These are phyloP conservation scores for Sedum album DNA, from an alignment of 164 flowering plant genomes.

Conservation along the genomic window DNA sequence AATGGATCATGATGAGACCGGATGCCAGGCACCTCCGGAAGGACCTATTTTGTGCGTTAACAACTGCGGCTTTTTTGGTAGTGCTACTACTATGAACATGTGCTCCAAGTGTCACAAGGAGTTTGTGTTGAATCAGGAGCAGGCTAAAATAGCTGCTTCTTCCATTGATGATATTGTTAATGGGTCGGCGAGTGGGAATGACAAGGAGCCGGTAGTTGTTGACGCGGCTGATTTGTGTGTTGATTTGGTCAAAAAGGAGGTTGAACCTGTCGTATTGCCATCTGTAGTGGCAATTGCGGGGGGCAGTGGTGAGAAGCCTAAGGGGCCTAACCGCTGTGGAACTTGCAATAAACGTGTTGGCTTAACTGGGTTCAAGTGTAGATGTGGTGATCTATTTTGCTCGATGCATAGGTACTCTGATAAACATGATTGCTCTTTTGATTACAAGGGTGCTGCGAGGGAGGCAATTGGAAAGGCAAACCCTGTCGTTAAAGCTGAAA, in stretches of 20 bases:
- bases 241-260: conserved; percentile 17
- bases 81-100: conserved; percentile 50
- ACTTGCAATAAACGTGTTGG: conserved; percentile 41
- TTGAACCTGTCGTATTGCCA: conserved; percentile 13
- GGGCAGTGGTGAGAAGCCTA: conserved; percentile 24
- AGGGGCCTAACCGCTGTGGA: conserved; percentile 38
- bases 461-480: conserved; percentile 47
- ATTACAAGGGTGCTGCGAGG: conserved; percentile 35
- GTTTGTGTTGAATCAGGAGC: conserved; percentile 34
- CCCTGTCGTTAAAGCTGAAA: conserved; percentile 47
- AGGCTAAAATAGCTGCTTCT: conserved; percentile 39
- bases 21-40: conserved; percentile 42
- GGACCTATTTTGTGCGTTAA: conserved; percentile 40
- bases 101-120: conserved; percentile 56
- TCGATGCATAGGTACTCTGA: conserved; percentile 42
- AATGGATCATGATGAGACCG: conserved; percentile 50
- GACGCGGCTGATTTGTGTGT: conserved; percentile 15
- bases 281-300: conserved; percentile 9
- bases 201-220: conserved; percentile 17
- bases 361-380: conserved; percentile 43
- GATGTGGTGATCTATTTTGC: conserved; percentile 39
- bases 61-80: conserved; percentile 51
- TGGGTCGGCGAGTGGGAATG: conserved; percentile 27
- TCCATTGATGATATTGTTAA: conserved; percentile 32
- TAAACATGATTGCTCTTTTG: conserved; percentile 41